A percentile compares a stretch with the other conserved stretches of the same genome.
These are phyloP conservation scores for Tuber magnatum DNA, from an alignment of 495 filamentous ascomycete species.

Conservation along the genomic window DNA sequence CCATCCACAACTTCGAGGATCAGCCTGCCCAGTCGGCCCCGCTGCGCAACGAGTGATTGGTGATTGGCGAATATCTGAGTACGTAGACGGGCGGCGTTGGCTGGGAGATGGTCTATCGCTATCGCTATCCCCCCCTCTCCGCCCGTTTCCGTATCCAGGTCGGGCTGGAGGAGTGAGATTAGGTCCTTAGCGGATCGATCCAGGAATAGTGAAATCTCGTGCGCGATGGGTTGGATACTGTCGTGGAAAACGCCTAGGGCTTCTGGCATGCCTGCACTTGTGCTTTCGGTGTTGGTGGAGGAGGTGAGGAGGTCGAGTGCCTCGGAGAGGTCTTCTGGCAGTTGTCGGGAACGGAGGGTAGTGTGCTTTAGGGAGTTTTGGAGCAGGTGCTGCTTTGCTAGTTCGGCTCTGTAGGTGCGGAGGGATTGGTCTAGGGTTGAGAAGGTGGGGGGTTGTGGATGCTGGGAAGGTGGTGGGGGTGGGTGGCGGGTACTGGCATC, in stretches of 20 bases:
- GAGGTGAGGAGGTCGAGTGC: slow-evolving; percentile 34
- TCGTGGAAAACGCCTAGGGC: slow-evolving; percentile 35
- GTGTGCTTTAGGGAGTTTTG: slow-evolving; percentile 25
- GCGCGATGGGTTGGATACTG: slow-evolving; percentile 23
- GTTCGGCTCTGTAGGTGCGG: slow-evolving; percentile 38
- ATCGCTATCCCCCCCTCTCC: not conserved
- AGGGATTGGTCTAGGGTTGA: slow-evolving; percentile 24
- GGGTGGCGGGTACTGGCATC: slow-evolving; percentile 29
- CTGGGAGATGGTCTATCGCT: slow-evolving; percentile 33
- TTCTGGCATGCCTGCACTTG: slow-evolving; percentile 20
- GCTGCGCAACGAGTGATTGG: slow-evolving; percentile 10
- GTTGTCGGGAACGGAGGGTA: slow-evolving; percentile 16
- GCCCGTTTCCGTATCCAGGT: not conserved
- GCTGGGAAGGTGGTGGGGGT: slow-evolving; percentile 33
- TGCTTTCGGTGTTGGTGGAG: slow-evolving; percentile 7
- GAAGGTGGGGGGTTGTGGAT: slow-evolving; percentile 14
- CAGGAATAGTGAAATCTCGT: slow-evolving; percentile 28
- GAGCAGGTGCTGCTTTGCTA: slow-evolving; percentile 36
- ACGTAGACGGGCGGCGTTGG: slow-evolving; percentile 33
- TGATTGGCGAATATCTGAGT: slow-evolving; percentile 25
- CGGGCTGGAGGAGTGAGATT: not conserved
- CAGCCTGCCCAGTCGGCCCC: slow-evolving; percentile 15
- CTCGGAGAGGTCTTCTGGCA: slow-evolving; percentile 38
- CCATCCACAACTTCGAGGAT: slow-evolving; percentile 11
- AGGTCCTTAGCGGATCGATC: slow-evolving; percentile 16